Base-by-base conservation (phyloP, 768 basidiomycete species). In the Epithele typhae region DNA sequence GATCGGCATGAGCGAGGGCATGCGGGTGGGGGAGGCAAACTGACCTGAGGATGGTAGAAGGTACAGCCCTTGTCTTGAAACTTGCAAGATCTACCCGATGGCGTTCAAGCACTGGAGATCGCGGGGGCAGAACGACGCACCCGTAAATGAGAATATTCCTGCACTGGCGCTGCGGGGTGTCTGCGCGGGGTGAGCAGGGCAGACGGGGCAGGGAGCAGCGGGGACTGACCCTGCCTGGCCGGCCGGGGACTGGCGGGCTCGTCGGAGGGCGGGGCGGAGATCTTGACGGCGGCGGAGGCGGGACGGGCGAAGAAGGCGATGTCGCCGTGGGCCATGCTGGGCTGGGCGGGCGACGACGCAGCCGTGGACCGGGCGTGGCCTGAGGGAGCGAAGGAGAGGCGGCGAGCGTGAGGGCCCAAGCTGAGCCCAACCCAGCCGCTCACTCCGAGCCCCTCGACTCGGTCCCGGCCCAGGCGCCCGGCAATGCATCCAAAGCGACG, bases 121-220 rank as follows among this genome's bases (percentile, higher is more conserved):
- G 9, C 14, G 22, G 41, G 40, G 6, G 8, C 21, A 4, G 14
- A 2, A 17, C 22, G 3, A 51, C 64, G 54, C 68, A 93, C 92
- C 93, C 92, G 62, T 93, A 87, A 53, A 95, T 93, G 64, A 87
- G 71, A 42, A 93, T 81, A 71, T 96, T 95, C 61, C 88, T 82
- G 68, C 92, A 96, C 59, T 92, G 86, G 43, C 85, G 79, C 63
- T 84, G 82, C 12, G 77, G 74, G 37, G 79, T 73, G 68, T 88
- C 85, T 87, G 59, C 34, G 35, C 34, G 19, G 21, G 38, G 32
- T 14, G 18, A 52, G 48, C 25, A 54, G 46, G 40, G 47, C 45
- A 36, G 54, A 45, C 43, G 44, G 41, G 25, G 49, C 39, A 40
- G 22, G 37, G 48, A 27, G 25, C 15, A 45, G 27, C 21, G 21